phyloP scores from a whole-genome alignment of 495 filamentous ascomycete species.

The Daldinia loculata region DNA sequence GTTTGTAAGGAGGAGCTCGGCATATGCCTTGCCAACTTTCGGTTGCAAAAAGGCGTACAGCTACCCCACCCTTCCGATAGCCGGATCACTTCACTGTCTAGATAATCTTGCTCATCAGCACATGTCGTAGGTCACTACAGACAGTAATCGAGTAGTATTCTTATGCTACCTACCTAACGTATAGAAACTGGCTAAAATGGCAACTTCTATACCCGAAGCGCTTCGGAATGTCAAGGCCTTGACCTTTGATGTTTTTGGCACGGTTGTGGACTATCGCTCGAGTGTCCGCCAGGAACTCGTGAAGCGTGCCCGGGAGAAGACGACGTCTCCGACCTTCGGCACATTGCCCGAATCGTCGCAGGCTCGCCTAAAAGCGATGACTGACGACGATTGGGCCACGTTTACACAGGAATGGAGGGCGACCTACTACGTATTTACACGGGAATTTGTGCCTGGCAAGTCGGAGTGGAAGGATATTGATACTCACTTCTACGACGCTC shows the following conservation, averaged over 20 bases:
- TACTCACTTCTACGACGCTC: slow-evolving; percentile 70
- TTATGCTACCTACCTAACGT: neutral
- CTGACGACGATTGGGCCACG: slow-evolving; percentile 63
- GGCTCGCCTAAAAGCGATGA: slow-evolving; percentile 59
- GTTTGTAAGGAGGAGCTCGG: neutral
- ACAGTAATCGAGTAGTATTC: neutral
- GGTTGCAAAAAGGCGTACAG: slow-evolving; percentile 7
- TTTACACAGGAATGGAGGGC: slow-evolving; percentile 75
- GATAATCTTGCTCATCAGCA: neutral
- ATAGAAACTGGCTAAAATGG: slow-evolving; percentile 15
- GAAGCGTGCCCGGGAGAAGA: slow-evolving; percentile 54
- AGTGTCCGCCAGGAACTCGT: slow-evolving; percentile 66
- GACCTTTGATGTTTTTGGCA: slow-evolving; percentile 77
- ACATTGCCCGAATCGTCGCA: slow-evolving; percentile 58
- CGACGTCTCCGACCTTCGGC: slow-evolving; percentile 41
- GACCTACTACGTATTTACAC: slow-evolving; percentile 69
- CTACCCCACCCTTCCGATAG: slow-evolving; percentile 26
- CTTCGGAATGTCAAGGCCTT: slow-evolving; percentile 53
- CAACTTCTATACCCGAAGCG: slow-evolving; percentile 20
- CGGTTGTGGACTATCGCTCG: slow-evolving; percentile 75
- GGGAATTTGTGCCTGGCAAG: slow-evolving; percentile 58
- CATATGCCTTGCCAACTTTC: slow-evolving; percentile 19
- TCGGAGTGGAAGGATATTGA: slow-evolving; percentile 66
- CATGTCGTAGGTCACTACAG: neutral
- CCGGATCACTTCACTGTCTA: slow-evolving; percentile 25